A percentile compares a stretch with the other conserved stretches of the same genome.
phyloP scores from a whole-genome alignment of 768 basidiomycete genomes.

The Termitomyces sp. region DNA sequence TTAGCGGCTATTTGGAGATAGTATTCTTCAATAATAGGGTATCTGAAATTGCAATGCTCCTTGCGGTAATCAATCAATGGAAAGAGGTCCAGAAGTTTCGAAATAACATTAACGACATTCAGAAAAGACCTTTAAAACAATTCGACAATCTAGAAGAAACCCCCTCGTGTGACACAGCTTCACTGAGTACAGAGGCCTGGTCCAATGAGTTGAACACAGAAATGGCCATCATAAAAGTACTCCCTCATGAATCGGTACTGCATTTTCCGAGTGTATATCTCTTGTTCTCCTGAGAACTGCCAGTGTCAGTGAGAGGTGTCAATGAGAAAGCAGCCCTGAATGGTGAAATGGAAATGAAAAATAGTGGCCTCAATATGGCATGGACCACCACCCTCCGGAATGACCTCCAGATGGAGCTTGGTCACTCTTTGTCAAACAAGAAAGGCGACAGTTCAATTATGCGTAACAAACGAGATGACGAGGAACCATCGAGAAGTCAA shows the following conservation, averaged over 20 bases:
- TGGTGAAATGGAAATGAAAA: background rate
- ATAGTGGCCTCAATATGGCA: background rate
- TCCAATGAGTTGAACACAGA: no score
- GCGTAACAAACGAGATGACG: background rate
- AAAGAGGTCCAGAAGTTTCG: background rate
- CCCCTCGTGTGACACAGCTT: background rate
- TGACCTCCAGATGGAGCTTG: background rate
- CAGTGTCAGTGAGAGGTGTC: background rate
- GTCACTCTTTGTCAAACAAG: background rate
- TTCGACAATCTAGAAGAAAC: background rate
- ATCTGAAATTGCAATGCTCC: background rate
- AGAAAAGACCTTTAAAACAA: background rate
- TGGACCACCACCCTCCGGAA: no score
- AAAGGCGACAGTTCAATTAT: background rate
- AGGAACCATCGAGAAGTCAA: slow-evolving; percentile 11
- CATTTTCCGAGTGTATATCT: background rate
- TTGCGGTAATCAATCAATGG: background rate
- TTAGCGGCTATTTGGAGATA: background rate
- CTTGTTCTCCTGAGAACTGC: background rate
- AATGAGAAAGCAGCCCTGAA: background rate
- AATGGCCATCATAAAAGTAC: background rate
- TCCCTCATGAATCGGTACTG: background rate
- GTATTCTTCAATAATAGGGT: background rate
- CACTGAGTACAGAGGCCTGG: background rate
- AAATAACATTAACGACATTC: background rate